Conservation (phyloP, 495 filamentous ascomycete species). For the Glutinoglossum americanum region DNA sequence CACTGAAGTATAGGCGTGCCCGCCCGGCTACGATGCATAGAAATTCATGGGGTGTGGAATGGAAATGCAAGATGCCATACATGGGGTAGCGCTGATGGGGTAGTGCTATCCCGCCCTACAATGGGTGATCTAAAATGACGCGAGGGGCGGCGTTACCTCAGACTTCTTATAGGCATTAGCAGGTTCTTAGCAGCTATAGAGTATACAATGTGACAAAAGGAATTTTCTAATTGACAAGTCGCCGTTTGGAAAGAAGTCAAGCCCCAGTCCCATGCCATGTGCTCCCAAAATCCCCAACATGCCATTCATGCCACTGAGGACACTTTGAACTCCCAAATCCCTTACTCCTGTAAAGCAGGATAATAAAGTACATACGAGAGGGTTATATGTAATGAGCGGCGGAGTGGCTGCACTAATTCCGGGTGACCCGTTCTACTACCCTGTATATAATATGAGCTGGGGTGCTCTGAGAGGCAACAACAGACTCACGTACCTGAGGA, state of each 20-base stretch:
- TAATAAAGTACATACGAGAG: not conserved
- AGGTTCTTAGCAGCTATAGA: too few species aligned
- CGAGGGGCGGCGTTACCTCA: too few species aligned
- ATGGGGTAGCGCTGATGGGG: slow-evolving; percentile 30
- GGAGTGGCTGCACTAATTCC: not conserved
- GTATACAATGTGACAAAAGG: not conserved
- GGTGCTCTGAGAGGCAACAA: not conserved
- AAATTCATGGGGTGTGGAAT: slow-evolving; percentile 44
- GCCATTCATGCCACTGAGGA: not conserved
- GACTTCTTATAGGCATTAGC: not conserved
- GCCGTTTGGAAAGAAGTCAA: not conserved
- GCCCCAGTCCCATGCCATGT: not conserved
- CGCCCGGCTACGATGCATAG: slow-evolving; percentile 34
- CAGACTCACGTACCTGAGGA: slow-evolving; percentile 38
- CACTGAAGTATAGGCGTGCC: slow-evolving; percentile 46
- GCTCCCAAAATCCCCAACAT: not conserved
- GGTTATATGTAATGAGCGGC: not conserved
- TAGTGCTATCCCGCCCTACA: too few species aligned
- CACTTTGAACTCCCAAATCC: not conserved
- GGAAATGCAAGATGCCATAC: slow-evolving; percentile 44
- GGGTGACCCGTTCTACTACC: slow-evolving; percentile 3
- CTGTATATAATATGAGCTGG: not conserved
- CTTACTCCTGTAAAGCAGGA: not conserved
- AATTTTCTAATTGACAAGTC: not conserved
- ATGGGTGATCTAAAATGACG: too few species aligned